Evolutionary conservation across 1,284 basidiomycete species (phyloP).

Genomic region (Papiliotrema terrestris): DNA sequence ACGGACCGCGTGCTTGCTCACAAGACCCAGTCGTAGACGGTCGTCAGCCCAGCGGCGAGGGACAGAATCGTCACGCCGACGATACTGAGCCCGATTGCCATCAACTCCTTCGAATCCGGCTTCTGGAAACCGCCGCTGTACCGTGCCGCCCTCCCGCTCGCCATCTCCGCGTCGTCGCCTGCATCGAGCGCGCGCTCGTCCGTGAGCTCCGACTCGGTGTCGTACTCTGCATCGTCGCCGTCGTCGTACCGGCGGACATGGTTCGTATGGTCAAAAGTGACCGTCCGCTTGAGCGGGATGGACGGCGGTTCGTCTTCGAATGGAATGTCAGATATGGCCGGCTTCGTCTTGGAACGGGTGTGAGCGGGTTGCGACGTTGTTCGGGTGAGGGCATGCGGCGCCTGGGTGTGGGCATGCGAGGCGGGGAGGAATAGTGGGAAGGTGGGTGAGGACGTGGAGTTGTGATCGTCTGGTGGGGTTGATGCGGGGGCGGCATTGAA

Average conservation of each 20-base stretch:
- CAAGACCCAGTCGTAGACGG: slow-evolving; percentile 44
- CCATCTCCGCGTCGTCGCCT: neutral
- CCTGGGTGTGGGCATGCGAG: neutral
- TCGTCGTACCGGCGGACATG: neutral
- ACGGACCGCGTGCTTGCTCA: slow-evolving; percentile 10
- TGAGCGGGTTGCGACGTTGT: neutral
- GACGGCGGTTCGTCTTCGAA: neutral
- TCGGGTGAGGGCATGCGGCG: neutral
- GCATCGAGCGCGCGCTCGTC: no score
- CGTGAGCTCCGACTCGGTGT: no score
- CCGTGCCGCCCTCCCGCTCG: neutral
- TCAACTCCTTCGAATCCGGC: slow-evolving; percentile 28
- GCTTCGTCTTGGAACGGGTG: neutral
- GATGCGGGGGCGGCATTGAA: slow-evolving; percentile 2
- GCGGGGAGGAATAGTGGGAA: neutral
- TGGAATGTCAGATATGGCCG: neutral
- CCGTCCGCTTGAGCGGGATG: slow-evolving; percentile 1
- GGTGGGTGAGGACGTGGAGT: neutral
- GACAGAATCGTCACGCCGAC: slow-evolving; percentile 25
- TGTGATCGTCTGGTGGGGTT: slow-evolving; percentile 1
- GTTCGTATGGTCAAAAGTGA: slow-evolving; percentile 1
- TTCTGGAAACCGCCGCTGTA: slow-evolving; percentile 30
- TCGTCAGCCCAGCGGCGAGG: slow-evolving; percentile 36
- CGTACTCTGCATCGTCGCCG: neutral
- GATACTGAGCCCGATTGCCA: slow-evolving; percentile 24